Base-by-base conservation (phyloP, 768 basidiomycete species). In the Podaxis sp. region DNA sequence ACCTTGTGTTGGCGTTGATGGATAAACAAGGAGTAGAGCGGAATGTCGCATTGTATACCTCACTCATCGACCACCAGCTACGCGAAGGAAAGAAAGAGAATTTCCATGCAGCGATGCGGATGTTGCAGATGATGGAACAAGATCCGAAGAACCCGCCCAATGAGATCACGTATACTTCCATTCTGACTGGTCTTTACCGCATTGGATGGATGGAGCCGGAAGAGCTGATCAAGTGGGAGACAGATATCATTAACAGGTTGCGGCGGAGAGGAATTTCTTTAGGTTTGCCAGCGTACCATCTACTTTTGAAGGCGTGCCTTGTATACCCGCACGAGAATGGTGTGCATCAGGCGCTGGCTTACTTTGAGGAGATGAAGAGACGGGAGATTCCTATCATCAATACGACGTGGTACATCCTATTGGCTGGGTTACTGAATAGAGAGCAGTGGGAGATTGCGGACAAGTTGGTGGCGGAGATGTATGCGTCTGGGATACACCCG, bases 81-180 rank as follows among this genome's bases (percentile, higher is more conserved):
- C 79, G 80, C 63, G 77, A 83, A 62, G 78, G 80, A 6, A 79
- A 77, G 42, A 77, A 80, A 54, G 71, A 76, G 32, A 80, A 83
- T 55, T 71, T 97, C 32, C 72, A 72, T 4, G 82, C 83, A 1
- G 91, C 88, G 1, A 74, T 95, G 66, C 77, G 82, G n/a, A 71
- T 98, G 56, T 74, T 97, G 59, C 72, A 78, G 57, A 80, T 79
- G 67, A 94, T 98, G 91, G 94, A 93, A 71, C 72, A 76, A 55
- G 74, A 80, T 55, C 71, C 75, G 3, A 70, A 75, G 4, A 71
- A 77, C 25, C 71, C 71, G 50, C 89, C 92, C 1, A 95, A 89
- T 68, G 84, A 85, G 61, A 80, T 93, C 63, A 94, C 92, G 28
- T 98, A 94, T 73, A 95, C 93, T 0, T 78, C 86, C 1, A 77